Percentiles rank a stretch among this genome's conserved stretches.
Evolutionary conservation across 2,329 filamentous ascomycete species (phyloP).

Genomic region (Pseudogymnoascus sp.): DNA sequence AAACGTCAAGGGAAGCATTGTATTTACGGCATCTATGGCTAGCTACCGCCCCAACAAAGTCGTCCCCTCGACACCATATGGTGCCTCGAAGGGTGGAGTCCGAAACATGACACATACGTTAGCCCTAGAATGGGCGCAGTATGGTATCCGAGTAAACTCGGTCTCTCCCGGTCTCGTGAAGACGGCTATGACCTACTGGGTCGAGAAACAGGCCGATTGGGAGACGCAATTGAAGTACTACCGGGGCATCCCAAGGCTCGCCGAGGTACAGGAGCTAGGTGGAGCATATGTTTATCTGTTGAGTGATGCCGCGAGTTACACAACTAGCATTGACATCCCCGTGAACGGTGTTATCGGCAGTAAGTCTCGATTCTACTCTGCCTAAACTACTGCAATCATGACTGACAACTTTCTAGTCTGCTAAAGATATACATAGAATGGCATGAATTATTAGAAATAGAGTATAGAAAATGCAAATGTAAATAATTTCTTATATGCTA

Average conservation of each 20-base stretch:
- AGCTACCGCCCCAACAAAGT: conserved; percentile 40
- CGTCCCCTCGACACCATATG: conserved; percentile 26
- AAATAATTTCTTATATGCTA: not conserved
- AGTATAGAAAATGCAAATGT: not conserved
- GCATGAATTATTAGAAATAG: not conserved
- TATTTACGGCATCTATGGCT: conserved; percentile 42
- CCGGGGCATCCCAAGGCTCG: conserved; percentile 45
- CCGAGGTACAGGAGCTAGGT: conserved; percentile 39
- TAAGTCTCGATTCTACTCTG: not conserved
- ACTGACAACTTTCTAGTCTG: not conserved
- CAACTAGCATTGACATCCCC: conserved; percentile 32
- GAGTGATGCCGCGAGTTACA: conserved; percentile 31
- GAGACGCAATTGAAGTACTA: conserved; percentile 47
- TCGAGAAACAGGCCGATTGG: conserved; percentile 43
- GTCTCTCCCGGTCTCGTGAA: conserved; percentile 30
- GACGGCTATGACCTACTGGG: conserved; percentile 39
- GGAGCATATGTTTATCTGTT: conserved; percentile 26
- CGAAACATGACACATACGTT: conserved; percentile 32
- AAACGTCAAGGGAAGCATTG: conserved; percentile 36
- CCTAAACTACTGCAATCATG: not conserved
- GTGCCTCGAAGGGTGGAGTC: conserved; percentile 38
- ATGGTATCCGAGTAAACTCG: conserved; percentile 31
- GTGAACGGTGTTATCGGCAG: conserved; percentile 26
- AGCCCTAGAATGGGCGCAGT: conserved; percentile 34
- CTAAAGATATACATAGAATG: not conserved